Evolutionary conservation across 768 basidiomycete genomes (phyloP), one percentile per base, ranked within the genome.

Genomic region (Tulasnella sp.): DNA sequence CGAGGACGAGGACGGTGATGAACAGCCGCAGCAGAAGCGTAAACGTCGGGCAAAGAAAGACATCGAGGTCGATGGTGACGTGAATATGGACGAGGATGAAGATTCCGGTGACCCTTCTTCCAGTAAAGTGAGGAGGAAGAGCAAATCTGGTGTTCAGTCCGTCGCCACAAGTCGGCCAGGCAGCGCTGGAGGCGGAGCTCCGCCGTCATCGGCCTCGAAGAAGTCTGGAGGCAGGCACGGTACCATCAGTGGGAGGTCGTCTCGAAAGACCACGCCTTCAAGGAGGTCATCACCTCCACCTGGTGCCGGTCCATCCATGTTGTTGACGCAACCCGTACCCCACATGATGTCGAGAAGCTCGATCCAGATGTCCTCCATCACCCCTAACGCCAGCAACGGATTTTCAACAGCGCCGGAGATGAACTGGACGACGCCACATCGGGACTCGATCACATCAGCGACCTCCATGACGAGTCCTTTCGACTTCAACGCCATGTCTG

Each of bases 401-500:
- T 29, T 7, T 48, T n/a, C 19, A 21, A 48, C 46, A 7, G n/a
- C 7, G 5, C 7, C 7, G 21, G 46, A 22, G 21, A 21, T 48
- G 15, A 15, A 38, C 15, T 38, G 34, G 34, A 38, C 34, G 34
- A 38, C 34, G 15, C 34, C 34, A 15, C 5, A 38, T 38, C 34
- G 15, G 34, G 34, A 38, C 15, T 15, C 15, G 34, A 38, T 5
- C 5, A 38, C 7, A 5, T 38, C 34, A n/a, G 45, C 19, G 7
- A 21, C 45, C n/a, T 48, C 45, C 25, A 19, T 55, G 17, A 31
- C 53, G 5, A 43, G 34, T 3, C 2, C 34, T 9, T 59, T 59
- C 48, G 49, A 59, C 46, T 59, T 59, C 57, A 59, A 59, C 22
- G 57, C 49, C n/a, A 59, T 59, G 57, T 27, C 54, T 19, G 54